Conservation (phyloP, 2,329 filamentous ascomycete genomes). For the Bipolaris oryzae region DNA sequence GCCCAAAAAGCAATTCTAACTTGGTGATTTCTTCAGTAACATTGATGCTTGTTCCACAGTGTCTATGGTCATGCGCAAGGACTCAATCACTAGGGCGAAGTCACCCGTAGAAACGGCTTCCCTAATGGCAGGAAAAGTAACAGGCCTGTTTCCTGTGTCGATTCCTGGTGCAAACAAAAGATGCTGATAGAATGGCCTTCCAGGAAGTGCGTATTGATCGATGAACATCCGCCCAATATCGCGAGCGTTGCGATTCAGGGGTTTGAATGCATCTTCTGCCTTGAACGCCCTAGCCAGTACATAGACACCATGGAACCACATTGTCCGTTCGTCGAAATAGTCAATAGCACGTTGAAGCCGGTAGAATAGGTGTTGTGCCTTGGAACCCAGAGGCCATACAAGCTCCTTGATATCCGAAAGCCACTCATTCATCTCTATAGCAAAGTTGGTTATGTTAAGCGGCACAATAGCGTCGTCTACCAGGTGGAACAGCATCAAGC, state of each 20-base stretch:
- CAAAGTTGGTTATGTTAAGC: conserved; percentile 47
- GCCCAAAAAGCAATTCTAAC: not conserved
- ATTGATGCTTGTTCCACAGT: too few relatives aligned
- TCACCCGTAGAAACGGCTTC: conserved; percentile 39
- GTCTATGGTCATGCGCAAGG: too few relatives aligned
- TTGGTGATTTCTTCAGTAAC: too few relatives aligned
- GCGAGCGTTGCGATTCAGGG: conserved; percentile 50
- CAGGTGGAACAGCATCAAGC: conserved; percentile 51
- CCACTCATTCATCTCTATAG: conserved; percentile 44
- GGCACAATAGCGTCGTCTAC: conserved; percentile 47
- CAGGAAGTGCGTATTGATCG: conserved; percentile 52
- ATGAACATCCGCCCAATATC: conserved; percentile 54
- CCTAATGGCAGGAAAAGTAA: conserved; percentile 44
- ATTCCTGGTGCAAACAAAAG: conserved; percentile 54
- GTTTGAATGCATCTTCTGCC: too few relatives aligned
- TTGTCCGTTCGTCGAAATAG: too few relatives aligned
- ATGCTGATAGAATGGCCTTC: conserved; percentile 53
- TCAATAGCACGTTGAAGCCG: conserved; percentile 41
- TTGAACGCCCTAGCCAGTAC: too few relatives aligned
- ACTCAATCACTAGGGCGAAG: conserved; percentile 29
- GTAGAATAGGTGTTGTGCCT: not conserved
- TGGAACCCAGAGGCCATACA: conserved; percentile 9
- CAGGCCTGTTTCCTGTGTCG: conserved; percentile 46
- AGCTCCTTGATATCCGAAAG: conserved; percentile 37
- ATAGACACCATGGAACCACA: too few relatives aligned